These are phyloP conservation scores for Chalaropsis ovoidea DNA, from an alignment of 2,329 filamentous ascomycete genomes.

Conservation along the genomic window DNA sequence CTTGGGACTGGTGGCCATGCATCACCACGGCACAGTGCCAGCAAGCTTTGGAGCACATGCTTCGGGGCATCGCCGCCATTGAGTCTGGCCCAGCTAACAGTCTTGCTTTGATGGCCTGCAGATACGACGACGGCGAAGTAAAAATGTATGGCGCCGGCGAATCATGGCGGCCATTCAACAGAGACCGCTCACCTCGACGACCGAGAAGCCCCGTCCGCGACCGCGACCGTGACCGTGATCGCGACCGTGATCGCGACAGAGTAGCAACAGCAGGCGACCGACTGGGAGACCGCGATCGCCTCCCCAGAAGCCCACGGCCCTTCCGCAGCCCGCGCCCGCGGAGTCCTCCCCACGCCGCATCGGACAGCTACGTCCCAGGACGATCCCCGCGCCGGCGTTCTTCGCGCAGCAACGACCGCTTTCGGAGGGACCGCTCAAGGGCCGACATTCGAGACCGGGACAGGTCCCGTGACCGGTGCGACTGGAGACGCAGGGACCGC, in stretches of 20 bases:
- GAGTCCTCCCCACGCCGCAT: constrained; percentile 34
- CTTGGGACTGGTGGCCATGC: background rate
- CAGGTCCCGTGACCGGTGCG: constrained; percentile 25
- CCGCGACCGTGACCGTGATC: constrained; percentile 19
- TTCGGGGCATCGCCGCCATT: no score
- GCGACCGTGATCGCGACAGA: constrained; percentile 14
- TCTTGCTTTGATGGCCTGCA: constrained; percentile 28
- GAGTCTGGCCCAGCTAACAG: background rate
- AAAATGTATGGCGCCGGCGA: constrained; percentile 52
- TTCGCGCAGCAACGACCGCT: constrained; percentile 37
- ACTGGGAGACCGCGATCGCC: constrained; percentile 29
- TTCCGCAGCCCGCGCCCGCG: constrained; percentile 31
- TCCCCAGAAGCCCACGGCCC: constrained; percentile 34
- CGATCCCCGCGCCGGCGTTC: constrained; percentile 36
- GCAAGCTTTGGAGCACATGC: no score
- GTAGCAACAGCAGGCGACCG: background rate
- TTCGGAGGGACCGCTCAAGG: constrained; percentile 37
- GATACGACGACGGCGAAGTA: constrained; percentile 53
- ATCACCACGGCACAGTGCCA: no score
- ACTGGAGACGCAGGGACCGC: constrained; percentile 28
- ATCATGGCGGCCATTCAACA: constrained; percentile 50
- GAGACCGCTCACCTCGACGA: constrained; percentile 36
- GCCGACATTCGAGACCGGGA: constrained; percentile 36
- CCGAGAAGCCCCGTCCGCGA: constrained; percentile 30
- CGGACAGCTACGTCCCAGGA: constrained; percentile 41